These are phyloP conservation scores for Sphenostylis stenocarpa DNA, from an alignment of 306 rosid species.

Conservation along the genomic window DNA sequence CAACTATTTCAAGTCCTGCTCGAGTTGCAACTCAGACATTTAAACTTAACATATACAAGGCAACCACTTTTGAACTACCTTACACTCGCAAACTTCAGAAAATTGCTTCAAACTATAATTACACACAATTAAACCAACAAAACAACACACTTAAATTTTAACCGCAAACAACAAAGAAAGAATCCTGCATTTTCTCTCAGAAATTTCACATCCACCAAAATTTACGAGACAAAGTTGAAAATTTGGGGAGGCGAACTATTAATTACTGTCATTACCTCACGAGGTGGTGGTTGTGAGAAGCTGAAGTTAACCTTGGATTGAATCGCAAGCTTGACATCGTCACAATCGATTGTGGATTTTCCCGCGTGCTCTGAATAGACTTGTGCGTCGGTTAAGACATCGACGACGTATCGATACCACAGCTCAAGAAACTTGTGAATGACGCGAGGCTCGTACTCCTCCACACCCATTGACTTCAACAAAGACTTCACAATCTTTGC, in stretches of 20 bases:
- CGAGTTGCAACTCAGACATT: neutral
- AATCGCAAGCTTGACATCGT: conserved; percentile 89
- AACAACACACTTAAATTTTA: neutral
- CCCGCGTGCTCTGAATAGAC: conserved; percentile 91
- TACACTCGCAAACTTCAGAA: neutral
- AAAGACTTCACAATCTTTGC: conserved; percentile 77
- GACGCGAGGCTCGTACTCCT: conserved; percentile 82
- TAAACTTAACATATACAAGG: neutral
- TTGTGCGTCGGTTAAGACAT: conserved; percentile 82
- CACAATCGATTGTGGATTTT: conserved; percentile 77
- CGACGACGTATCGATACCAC: conserved; percentile 93
- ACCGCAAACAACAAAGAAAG: neutral
- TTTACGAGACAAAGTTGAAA: neutral
- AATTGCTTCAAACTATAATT: neutral
- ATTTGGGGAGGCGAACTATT: neutral
- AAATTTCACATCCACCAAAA: no score
- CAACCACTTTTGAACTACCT: neutral
- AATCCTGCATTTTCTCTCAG: neutral
- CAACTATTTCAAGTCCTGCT: neutral
- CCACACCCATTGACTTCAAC: conserved; percentile 89
- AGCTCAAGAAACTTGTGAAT: conserved; percentile 83
- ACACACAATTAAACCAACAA: neutral
- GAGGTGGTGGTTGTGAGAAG: conserved; percentile 95
- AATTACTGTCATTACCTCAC: conserved; percentile 62
- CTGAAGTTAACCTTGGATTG: conserved; percentile 89